Evolutionary conservation across 768 basidiomycete species (phyloP), one percentile per base, ranked within the genome.

Genomic region (Tulasnella sp.): DNA sequence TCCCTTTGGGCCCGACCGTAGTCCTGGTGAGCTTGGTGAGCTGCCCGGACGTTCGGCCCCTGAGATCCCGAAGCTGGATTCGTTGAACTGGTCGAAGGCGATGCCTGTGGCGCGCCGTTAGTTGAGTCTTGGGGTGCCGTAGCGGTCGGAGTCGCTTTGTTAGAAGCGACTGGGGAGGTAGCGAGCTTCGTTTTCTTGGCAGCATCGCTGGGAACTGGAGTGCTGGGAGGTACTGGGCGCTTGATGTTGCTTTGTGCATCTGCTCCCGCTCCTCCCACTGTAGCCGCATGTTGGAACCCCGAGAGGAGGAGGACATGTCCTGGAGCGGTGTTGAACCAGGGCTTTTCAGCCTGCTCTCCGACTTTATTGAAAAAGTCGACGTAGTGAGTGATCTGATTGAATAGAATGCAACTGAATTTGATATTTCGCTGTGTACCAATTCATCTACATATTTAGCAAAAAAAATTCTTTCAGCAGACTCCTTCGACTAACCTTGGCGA

Each of bases 221-320:
- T 61, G 35, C 44, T 48, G 35, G 51, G 74, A 23, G 74, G 48
- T 51, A 51, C n/a, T 20, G 74, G 74, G 39, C 42, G 37, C 10
- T 37, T 37, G 48, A n/a, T 29, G 23, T 2, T 44, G 35, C 69
- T 77, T 16, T 40, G 37, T n/a, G 39, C 13, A 3, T 77, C 55
- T 18, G n/a, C 70, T 42, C 35, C 55, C 6, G n/a, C 70, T 42
- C 35, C 70, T 37, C 71, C 69, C 20, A 70, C 40, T n/a, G 32
- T 29, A 10, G 40, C 37, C 26, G 11, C 29, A 6, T 23, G 1
- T 23, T 76, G 57, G 37, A 76, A 51, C 16, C 75, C 75, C 20
- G 75, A 76, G n/a, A 76, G 75, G 15, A 76, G 75, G 35, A 76
- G 6, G 10, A n/a, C 42, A 51, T 76, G 75, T 37, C 39, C 61